Evolutionary conservation across 2,329 filamentous ascomycete species (phyloP), one percentile per base, ranked within the genome.

Genomic region (Passalora sequoiae): DNA sequence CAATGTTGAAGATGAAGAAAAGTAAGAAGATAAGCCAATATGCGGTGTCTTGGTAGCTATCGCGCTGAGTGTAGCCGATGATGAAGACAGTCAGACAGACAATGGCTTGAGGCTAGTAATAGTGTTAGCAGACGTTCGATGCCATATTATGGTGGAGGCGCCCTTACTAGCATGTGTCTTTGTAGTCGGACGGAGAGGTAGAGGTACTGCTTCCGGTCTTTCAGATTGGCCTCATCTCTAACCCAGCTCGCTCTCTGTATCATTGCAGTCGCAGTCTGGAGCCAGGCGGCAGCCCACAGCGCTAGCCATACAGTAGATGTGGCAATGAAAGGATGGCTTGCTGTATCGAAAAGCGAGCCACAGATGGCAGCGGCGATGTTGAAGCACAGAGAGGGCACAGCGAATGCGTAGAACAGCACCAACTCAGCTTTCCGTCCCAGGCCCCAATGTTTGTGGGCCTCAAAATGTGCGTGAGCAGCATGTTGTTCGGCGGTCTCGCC

Each of bases 21-120:
- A 63, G 49, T 28, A 64, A 39, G 46, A 60, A 64, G 16, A 64
- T 32, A n/a, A 64, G 55, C 61, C 61, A 64, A 47, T 60, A 61
- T 1, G 58, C 49, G 13, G 58, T 45, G 41, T 61, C 58, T 13
- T 59, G 25, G 30, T 53, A 45, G 33, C 47, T 43, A n/a, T 51
- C 19, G 17, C 61, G 54, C 13, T 54, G 53, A 16, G 51, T 53
- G 39, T 63, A 63, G 29, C 58, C 60, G n/a, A 57, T 55, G 31
- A 62, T 56, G 47, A 63, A 63, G 17, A 55, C 57, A 4, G 52
- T 50, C 12, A 63, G 48, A 12, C 54, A 58, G 35, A 62, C 57
- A 29, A 61, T 40, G 3, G 60, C 57, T 3, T 59, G 60, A 10
- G 58, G 55, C 61, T 62, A 25, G 4, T n/a, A 38, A 29, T 5